Evolutionary conservation across 2,329 filamentous ascomycete species (phyloP), one percentile per base, ranked within the genome.

Genomic region (Hypoxylon sp.): DNA sequence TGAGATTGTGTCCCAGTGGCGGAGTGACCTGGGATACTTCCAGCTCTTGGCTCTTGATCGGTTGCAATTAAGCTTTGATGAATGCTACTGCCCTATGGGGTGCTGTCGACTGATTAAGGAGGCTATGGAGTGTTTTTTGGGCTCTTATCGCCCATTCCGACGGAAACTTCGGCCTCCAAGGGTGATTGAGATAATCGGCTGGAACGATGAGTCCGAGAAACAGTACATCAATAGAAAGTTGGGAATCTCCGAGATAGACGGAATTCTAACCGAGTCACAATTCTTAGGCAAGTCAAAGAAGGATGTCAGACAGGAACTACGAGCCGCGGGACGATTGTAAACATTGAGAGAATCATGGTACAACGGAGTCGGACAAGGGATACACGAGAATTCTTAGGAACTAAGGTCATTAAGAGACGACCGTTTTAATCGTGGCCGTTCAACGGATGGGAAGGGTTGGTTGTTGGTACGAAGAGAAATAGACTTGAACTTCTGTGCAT

Each of bases 81-180:
- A 59, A 9, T 58, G 58, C 50, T 50, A 58, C 11, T 67, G 64
- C 42, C 37, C 58, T 2, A 44, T 54, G n/a, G 58, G 64, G 6
- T 67, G 58, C 29, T 63, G 64, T 35, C 22, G 64, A 10, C 5
- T 67, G 11, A 39, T 59, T 5, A 14, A 19, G 5, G 6, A 10
- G 2, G 48, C 33, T 6, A 1, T 48, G 24, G 14, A 22, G 4
- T 3, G n/a, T 22, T 11, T 59, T n/a, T 14, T 14, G 4, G 10
- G 13, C 13, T 3, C 3, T 3, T 11, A 35, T 35, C 9, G 9
- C 3, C 2, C 11, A 3, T 14, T 13, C 13, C 35, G 14, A 37
- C 31, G 5, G 26, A 9, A 29, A 13, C 2, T 4, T 10, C 11
- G 13, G 2, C 26, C 10, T 9, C 58, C 64, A 2, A 9, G 4